phyloP scores from a whole-genome alignment of 352 stramenopile species.

The Phytophthora cryptogea region DNA sequence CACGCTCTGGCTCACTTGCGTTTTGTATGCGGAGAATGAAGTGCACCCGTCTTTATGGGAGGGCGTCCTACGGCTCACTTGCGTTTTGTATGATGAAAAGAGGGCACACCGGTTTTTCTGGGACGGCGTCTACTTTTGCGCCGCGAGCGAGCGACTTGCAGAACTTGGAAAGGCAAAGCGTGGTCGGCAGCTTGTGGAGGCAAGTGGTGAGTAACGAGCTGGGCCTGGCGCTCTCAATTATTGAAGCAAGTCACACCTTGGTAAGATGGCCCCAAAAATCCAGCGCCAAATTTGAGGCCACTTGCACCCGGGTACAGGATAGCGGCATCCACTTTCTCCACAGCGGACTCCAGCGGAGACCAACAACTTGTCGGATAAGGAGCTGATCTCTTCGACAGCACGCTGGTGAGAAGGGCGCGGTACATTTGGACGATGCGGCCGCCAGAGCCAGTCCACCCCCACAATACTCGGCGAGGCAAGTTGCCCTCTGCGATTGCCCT shows the following conservation, averaged over 20 bases:
- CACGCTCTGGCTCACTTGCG: slow-evolving; percentile 6
- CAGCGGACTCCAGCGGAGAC: neutral
- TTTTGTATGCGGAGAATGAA: slow-evolving; percentile 10
- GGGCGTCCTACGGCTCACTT: slow-evolving; percentile 5
- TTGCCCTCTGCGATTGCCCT: neutral
- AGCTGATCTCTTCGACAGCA: neutral
- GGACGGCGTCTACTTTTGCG: neutral
- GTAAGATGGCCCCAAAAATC: slow-evolving; percentile 10
- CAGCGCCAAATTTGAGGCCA: slow-evolving; percentile 6
- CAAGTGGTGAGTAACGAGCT: slow-evolving; percentile 15
- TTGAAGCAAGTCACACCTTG: neutral
- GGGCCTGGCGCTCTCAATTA: slow-evolving; percentile 5
- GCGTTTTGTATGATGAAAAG: slow-evolving; percentile 9
- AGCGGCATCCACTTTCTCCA: slow-evolving; percentile 10
- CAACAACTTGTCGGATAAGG: too few relatives aligned
- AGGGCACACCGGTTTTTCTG: neutral
- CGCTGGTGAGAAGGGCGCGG: slow-evolving; percentile 2
- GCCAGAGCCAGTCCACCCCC: slow-evolving; percentile 13
- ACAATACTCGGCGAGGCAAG: neutral
- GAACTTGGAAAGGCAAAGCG: neutral
- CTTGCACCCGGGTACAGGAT: neutral
- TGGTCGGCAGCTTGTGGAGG: slow-evolving; percentile 2
- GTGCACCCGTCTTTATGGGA: neutral
- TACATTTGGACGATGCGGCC: slow-evolving; percentile 9
- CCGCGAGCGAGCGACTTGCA: neutral